Evolutionary conservation across 2,329 filamentous ascomycete species (phyloP).

Genomic region (Colletotrichum truncatum): DNA sequence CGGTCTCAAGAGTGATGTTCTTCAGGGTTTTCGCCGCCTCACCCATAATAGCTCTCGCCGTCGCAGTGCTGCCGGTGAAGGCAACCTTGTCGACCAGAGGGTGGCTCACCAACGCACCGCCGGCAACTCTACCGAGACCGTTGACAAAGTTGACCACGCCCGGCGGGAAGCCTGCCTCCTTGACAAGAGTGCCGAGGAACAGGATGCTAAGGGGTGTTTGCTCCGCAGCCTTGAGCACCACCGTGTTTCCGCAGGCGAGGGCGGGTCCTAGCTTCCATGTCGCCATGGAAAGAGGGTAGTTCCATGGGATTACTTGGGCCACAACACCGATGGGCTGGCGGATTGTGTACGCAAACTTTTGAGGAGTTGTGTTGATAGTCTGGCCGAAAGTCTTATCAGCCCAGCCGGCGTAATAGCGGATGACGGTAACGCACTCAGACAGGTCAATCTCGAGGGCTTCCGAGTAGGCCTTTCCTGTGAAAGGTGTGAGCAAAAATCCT

Average conservation of each 20-base stretch:
- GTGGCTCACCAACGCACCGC: constrained; percentile 74
- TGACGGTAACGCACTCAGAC: constrained; percentile 51
- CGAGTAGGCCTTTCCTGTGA: constrained; percentile 66
- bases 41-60: constrained; percentile 80
- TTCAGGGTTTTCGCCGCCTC: constrained; percentile 71
- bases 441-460: constrained; percentile 74
- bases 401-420: constrained; percentile 81
- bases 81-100: constrained; percentile 78
- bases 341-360: constrained; percentile 80
- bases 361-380: constrained; percentile 74
- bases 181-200: constrained; percentile 72
- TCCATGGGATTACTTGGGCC: constrained; percentile 80
- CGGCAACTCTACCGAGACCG: constrained; percentile 74
- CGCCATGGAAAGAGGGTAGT: constrained; percentile 61
- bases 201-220: constrained; percentile 73
- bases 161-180: constrained; percentile 79
- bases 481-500: too few relatives aligned
- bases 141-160: constrained; percentile 83
- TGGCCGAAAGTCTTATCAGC: constrained; percentile 83
- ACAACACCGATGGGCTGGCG: constrained; percentile 81
- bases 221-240: constrained; percentile 73
- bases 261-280: constrained; percentile 81
- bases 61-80: constrained; percentile 80
- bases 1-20: constrained; percentile 73
- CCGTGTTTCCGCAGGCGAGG: constrained; percentile 69